A percentile compares a stretch with the other conserved stretches of the same genome.
phyloP scores from a whole-genome alignment of 257 asterid species.

The Scutellaria baicalensis region DNA sequence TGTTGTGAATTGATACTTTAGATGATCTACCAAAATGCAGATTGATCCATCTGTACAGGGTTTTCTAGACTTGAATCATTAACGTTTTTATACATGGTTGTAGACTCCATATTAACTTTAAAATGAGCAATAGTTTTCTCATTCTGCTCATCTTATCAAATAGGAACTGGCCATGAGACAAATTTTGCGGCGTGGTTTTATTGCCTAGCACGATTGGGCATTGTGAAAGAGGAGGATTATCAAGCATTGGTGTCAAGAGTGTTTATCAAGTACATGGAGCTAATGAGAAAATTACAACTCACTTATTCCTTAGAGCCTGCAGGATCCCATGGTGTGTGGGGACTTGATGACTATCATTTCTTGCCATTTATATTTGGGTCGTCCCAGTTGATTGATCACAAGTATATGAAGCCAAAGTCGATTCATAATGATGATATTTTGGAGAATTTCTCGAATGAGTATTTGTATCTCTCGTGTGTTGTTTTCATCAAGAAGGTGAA shows the following conservation, averaged over 20 bases:
- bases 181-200: constrained; percentile 89
- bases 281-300: constrained; percentile 82
- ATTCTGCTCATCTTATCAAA: neutral
- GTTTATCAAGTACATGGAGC: constrained; percentile 72
- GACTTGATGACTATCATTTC: constrained; percentile 93
- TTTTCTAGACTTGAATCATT: too few species aligned
- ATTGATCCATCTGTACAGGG: too few species aligned
- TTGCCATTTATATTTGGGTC: constrained; percentile 86
- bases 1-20: neutral
- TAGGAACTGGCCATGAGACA: constrained; percentile 95
- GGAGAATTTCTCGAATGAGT: constrained; percentile 76
- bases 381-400: constrained; percentile 87
- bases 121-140: neutral
- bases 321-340: constrained; percentile 98
- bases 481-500: constrained; percentile 78
- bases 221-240: constrained; percentile 78
- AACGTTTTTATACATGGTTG: neutral
- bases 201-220: constrained; percentile 70
- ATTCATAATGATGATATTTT: constrained; percentile 84
- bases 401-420: constrained; percentile 95
- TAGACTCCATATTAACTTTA: neutral
- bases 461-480: constrained; percentile 73
- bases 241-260: constrained; percentile 72
- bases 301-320: constrained; percentile 87
- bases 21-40: too few species aligned